phyloP scores from a whole-genome alignment of 164 flowering plant species.

The Stephania japonica region DNA sequence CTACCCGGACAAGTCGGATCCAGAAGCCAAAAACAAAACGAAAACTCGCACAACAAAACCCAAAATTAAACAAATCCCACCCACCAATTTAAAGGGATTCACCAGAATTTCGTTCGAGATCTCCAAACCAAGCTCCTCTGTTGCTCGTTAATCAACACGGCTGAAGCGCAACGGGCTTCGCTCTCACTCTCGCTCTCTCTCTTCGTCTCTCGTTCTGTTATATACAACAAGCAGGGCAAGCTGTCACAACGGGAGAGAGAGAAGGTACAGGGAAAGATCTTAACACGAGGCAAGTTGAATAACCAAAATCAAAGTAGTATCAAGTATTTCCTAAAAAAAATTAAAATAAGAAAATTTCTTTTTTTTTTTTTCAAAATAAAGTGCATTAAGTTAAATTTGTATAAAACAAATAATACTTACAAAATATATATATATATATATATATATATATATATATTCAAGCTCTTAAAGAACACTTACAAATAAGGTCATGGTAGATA shows the following conservation, averaged over 20 bases:
- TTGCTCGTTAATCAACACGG: background rate
- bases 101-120: background rate
- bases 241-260: background rate
- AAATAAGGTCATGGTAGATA: too few relatives aligned
- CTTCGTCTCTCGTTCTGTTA: background rate
- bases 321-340: too few relatives aligned
- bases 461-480: too few relatives aligned
- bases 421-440: too few relatives aligned
- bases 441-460: too few relatives aligned
- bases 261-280: background rate
- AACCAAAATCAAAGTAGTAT: background rate
- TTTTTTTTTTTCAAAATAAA: too few relatives aligned
- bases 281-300: background rate
- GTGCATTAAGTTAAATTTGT: too few relatives aligned
- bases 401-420: too few relatives aligned
- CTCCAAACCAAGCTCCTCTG: background rate
- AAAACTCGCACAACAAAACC: background rate
- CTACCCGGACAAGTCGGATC: background rate
- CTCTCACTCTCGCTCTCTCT: background rate
- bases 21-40: background rate
- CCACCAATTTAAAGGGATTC: background rate
- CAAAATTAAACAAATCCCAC: background rate
- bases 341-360: too few relatives aligned
- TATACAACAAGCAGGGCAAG: background rate
- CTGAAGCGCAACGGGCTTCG: background rate